Evolutionary conservation across 169 alveolate species (phyloP).

Genomic region (Besnoitia besnoiti): DNA sequence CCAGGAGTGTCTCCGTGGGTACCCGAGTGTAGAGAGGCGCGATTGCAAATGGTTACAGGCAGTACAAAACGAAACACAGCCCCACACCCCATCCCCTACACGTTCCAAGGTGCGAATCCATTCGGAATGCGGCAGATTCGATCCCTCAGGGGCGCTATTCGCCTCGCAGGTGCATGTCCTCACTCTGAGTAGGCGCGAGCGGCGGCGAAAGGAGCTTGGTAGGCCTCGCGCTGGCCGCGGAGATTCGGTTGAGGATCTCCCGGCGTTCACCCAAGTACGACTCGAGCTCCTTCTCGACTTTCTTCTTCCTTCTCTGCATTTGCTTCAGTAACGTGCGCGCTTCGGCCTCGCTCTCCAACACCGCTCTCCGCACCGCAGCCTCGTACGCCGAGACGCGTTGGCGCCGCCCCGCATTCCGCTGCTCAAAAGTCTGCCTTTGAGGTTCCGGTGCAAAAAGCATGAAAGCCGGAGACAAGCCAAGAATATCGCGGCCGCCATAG

Average conservation of each 20-base stretch:
- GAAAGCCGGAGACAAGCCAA: too few species aligned
- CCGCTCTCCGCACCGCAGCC: neutral
- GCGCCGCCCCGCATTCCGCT: neutral
- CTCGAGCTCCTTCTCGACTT: neutral
- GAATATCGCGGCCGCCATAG: too few species aligned
- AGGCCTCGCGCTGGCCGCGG: neutral
- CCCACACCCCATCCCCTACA: too few species aligned
- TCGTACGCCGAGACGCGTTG: neutral
- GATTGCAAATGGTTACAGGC: too few species aligned
- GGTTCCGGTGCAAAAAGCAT: too few species aligned
- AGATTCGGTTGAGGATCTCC: neutral
- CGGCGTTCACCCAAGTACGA: neutral
- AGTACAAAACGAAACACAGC: too few species aligned
- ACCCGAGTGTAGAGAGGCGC: too few species aligned
- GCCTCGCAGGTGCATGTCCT: neutral
- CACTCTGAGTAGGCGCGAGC: neutral
- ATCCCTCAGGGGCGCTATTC: too few species aligned
- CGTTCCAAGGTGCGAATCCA: too few species aligned
- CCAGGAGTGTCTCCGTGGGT: too few species aligned
- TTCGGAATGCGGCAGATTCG: too few species aligned
- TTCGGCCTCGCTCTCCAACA: neutral
- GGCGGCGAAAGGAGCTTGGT: neutral
- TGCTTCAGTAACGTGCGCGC: neutral
- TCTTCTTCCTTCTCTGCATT: neutral
- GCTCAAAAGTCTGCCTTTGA: slow-evolving; percentile 5